Evolutionary conservation across 2,329 filamentous ascomycete species (phyloP).

Genomic region (Canariomyces notabilis): DNA sequence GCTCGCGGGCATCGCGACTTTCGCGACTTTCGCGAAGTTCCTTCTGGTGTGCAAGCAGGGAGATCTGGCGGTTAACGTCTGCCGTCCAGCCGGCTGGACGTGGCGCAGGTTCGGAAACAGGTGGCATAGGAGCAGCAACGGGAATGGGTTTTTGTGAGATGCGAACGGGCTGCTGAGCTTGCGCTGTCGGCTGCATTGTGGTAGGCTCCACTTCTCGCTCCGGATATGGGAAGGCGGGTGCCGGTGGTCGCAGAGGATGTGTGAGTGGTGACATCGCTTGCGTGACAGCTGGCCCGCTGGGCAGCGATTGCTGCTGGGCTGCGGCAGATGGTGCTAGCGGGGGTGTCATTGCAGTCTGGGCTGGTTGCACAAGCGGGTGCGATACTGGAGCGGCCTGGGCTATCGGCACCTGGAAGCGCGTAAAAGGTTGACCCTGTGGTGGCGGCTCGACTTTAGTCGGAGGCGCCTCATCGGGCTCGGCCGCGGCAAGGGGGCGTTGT

Average conservation of each 20-base stretch:
- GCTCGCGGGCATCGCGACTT: constrained; percentile 21
- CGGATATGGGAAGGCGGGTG: constrained; percentile 38
- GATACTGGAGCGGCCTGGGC: constrained; percentile 30
- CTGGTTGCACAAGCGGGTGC: constrained; percentile 23
- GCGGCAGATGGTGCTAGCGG: constrained; percentile 22
- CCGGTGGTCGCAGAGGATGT: constrained; percentile 41
- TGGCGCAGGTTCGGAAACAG: constrained; percentile 29
- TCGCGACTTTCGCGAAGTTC: constrained; percentile 18
- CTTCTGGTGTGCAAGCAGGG: constrained; percentile 18
- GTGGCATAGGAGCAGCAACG: constrained; percentile 22
- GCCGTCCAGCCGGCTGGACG: constrained; percentile 19
- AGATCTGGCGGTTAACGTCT: constrained; percentile 15
- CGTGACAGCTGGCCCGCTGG: constrained; percentile 27
- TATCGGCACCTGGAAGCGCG: constrained; percentile 31
- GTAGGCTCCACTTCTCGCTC: constrained; percentile 40
- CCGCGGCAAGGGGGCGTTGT: constrained; percentile 46
- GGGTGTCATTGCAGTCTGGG: constrained; percentile 18
- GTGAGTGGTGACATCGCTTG: constrained; percentile 44
- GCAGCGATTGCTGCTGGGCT: constrained; percentile 29
- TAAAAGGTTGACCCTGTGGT: constrained; percentile 21
- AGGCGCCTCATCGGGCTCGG: constrained; percentile 44
- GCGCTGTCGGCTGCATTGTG: constrained; percentile 28
- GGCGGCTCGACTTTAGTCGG: constrained; percentile 42
- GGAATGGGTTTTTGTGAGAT: constrained; percentile 37
- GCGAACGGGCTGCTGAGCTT: constrained; percentile 34